Conservation (phyloP, 768 basidiomycete genomes). For the Kockovaella imperatae region DNA sequence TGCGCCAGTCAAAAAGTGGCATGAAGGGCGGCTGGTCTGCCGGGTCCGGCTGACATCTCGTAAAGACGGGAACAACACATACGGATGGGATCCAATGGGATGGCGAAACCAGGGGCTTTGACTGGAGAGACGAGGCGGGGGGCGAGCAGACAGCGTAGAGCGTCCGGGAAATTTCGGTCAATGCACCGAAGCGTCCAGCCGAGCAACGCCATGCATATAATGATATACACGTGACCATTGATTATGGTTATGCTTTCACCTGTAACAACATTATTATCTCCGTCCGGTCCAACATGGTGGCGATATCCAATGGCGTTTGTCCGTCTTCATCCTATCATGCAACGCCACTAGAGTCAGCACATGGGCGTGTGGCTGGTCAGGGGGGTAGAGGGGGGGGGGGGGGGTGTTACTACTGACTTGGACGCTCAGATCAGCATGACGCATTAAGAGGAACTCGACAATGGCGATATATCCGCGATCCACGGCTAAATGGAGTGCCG, state of each 20-base stretch:
- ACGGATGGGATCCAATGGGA: too few species aligned
- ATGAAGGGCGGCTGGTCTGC: too few species aligned
- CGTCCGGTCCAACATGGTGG: slow-evolving; percentile 54
- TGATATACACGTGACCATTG: not conserved
- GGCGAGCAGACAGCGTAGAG: too few species aligned
- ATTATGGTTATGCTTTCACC: not conserved
- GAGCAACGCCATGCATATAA: not conserved
- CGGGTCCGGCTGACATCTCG: too few species aligned
- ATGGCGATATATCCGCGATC: slow-evolving; percentile 64
- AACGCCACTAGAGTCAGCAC: too few species aligned
- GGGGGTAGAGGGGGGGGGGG: not conserved
- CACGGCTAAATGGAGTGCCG: slow-evolving; percentile 74
- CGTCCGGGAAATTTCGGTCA: too few species aligned
- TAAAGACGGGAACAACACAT: too few species aligned
- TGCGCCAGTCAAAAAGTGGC: too few species aligned
- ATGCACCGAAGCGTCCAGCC: too few species aligned
- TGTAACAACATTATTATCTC: slow-evolving; percentile 49
- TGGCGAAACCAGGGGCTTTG: too few species aligned
- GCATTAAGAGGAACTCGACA: slow-evolving; percentile 55
- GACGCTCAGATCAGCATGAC: slow-evolving; percentile 59
- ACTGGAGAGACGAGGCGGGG: too few species aligned
- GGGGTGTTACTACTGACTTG: slow-evolving; percentile 51
- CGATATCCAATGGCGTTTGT: slow-evolving; percentile 57
- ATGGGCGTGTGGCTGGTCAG: not conserved
- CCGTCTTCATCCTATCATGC: slow-evolving; percentile 59